Conservation (phyloP, 1,284 basidiomycete genomes). For the Ustanciosporium gigantosporum region DNA sequence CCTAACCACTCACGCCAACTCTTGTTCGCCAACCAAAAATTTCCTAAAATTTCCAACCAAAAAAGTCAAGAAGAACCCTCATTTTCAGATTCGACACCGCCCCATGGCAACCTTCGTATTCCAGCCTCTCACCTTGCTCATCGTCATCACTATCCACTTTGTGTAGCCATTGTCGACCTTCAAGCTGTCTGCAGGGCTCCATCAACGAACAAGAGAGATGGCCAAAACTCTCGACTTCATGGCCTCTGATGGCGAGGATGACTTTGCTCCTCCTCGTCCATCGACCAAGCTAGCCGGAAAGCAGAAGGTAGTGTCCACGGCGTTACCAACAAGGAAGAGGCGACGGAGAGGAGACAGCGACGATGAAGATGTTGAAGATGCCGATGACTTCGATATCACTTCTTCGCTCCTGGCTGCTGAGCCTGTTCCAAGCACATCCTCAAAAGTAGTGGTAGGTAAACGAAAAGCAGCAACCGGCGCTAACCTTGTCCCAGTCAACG, state of each 20-base stretch:
- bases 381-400: constrained; percentile 31
- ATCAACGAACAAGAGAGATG: constrained; percentile 15
- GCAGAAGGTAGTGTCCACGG: not conserved
- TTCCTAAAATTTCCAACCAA: no score
- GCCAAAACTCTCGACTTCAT: constrained; percentile 51
- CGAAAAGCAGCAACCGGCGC: not conserved
- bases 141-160: no score
- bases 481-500: constrained; percentile 5
- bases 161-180: no score
- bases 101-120: no score
- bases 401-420: constrained; percentile 15
- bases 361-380: constrained; percentile 6
- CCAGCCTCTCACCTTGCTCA: no score
- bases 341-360: constrained; percentile 2
- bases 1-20: no score
- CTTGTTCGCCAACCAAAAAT: no score
- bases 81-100: no score
- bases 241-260: constrained; percentile 42
- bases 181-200: not conserved
- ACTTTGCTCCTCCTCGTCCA: constrained; percentile 10
- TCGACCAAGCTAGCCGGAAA: not conserved
- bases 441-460: not conserved
- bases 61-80: no score
- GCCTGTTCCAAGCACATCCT: not conserved
- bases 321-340: not conserved